Evolutionary conservation across 2,329 filamentous ascomycete genomes (phyloP).

Genomic region (Pseudovirgaria hyperparasitica): DNA sequence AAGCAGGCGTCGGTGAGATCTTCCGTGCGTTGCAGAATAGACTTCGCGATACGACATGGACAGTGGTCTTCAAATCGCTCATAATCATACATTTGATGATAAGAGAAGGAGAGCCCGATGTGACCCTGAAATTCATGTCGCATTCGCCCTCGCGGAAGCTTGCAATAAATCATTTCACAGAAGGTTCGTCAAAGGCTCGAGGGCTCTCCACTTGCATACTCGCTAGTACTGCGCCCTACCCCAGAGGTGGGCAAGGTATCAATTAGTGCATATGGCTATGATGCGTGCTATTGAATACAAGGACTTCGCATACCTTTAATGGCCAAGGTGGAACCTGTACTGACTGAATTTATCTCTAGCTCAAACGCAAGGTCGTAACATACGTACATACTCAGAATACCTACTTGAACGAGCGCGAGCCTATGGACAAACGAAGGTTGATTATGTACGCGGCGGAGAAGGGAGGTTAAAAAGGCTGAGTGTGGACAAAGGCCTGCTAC

Average conservation of each 20-base stretch:
- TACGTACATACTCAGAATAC: constrained; percentile 82
- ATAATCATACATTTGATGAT: constrained; percentile 98
- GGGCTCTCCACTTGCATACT: background rate
- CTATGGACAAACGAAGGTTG: constrained; percentile 71
- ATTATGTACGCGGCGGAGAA: constrained; percentile 78
- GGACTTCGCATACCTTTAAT: background rate
- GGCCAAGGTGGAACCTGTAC: constrained; percentile 9
- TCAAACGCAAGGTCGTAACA: constrained; percentile 90
- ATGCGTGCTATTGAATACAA: background rate
- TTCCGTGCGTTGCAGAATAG: constrained; percentile 84
- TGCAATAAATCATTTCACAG: constrained; percentile 80
- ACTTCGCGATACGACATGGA: constrained; percentile 94
- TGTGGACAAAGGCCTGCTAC: constrained; percentile 81
- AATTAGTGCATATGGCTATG: background rate
- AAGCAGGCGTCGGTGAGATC: constrained; percentile 89
- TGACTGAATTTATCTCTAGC: constrained; percentile 41
- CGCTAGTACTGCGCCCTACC: background rate
- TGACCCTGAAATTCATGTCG: constrained; percentile 73
- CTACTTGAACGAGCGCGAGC: constrained; percentile 69
- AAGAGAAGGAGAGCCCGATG: constrained; percentile 80
- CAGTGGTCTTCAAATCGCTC: constrained; percentile 95
- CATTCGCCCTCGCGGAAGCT: constrained; percentile 65
- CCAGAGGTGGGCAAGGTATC: background rate
- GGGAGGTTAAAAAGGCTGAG: constrained; percentile 72
- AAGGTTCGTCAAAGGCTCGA: constrained; percentile 48